These are phyloP conservation scores for Phoenix roebelenii DNA, from an alignment of 176 grass and related monocot genomes.

Conservation along the genomic window DNA sequence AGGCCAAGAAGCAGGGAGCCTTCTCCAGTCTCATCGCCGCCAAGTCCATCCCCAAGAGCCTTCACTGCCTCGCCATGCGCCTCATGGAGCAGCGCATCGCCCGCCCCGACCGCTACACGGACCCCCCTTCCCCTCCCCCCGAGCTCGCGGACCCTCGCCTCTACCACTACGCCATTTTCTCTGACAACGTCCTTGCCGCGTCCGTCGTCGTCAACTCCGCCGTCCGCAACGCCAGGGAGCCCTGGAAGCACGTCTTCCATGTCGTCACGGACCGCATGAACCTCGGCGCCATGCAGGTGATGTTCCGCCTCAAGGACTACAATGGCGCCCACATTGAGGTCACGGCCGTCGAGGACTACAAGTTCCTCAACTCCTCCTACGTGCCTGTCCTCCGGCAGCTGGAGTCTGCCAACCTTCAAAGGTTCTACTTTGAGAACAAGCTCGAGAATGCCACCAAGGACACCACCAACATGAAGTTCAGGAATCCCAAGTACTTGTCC, in stretches of 20 bases:
- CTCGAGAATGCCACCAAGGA: slow-evolving; percentile 99
- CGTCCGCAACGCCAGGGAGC: slow-evolving; percentile 61
- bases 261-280: slow-evolving; percentile 98
- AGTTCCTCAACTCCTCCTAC: slow-evolving; percentile 94
- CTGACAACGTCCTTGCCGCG: slow-evolving; percentile 94
- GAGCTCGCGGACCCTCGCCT: slow-evolving; percentile 69
- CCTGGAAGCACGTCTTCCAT: slow-evolving; percentile 81
- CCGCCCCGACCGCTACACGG: slow-evolving; percentile 43
- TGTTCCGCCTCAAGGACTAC: slow-evolving; percentile 70
- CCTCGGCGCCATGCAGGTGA: slow-evolving; percentile 99
- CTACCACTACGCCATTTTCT: slow-evolving; percentile 98
- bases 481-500: slow-evolving; percentile 94
- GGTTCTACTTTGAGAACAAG: slow-evolving; percentile 99
- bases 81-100: slow-evolving; percentile 88
- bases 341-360: slow-evolving; percentile 88
- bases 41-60: slow-evolving; percentile 89
- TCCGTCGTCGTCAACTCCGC: slow-evolving; percentile 89
- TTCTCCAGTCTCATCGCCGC: slow-evolving; percentile 96
- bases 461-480: slow-evolving; percentile 99
- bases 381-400: slow-evolving; percentile 94
- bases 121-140: slow-evolving; percentile 32
- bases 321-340: slow-evolving; percentile 83
- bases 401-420: slow-evolving; percentile 85
- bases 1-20: slow-evolving; percentile 85
- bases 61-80: slow-evolving; percentile 95